Evolutionary conservation across 2,329 filamentous ascomycete genomes (phyloP).

Genomic region (Aspergillus aculeatus): DNA sequence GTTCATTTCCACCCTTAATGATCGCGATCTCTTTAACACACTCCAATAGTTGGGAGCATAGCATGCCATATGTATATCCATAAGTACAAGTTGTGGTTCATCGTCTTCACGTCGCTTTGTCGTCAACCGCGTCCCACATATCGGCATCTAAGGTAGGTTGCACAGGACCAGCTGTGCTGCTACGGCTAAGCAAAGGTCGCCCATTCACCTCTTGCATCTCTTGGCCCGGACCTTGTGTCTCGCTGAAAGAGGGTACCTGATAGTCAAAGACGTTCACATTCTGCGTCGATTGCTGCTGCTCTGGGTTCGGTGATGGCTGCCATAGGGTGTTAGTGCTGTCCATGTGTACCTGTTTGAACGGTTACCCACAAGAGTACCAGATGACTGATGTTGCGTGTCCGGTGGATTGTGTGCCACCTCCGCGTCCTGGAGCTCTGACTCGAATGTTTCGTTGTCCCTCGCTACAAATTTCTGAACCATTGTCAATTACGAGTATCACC

Average conservation of each 20-base stretch:
- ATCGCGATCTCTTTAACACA: not conserved
- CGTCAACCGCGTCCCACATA: conserved; percentile 3
- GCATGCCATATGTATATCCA: not conserved
- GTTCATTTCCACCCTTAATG: not conserved
- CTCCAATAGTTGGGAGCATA: not conserved
- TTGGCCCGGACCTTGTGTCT: conserved; percentile 27
- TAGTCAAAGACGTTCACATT: conserved; percentile 42
- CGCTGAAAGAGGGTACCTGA: conserved; percentile 39
- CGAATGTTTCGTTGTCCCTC: conserved; percentile 48
- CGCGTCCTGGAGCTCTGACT: conserved; percentile 33
- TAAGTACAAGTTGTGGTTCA: not conserved
- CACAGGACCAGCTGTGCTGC: conserved; percentile 12
- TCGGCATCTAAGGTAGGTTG: conserved; percentile 9
- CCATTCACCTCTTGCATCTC: conserved; percentile 43
- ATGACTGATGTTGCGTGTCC: conserved; percentile 3
- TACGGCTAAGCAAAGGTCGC: conserved; percentile 23
- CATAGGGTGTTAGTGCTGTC: conserved; percentile 2
- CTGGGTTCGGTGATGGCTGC: conserved; percentile 7
- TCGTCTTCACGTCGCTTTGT: not conserved
- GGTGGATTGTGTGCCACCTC: conserved; percentile 14
- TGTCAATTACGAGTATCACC: conserved; percentile 12
- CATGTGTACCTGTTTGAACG: not conserved
- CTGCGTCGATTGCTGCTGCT: not conserved
- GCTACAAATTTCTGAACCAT: conserved; percentile 47
- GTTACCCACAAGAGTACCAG: not conserved